Conservation (phyloP, 192 early-diverging fungal species). For the Linnemannia schmuckeri region DNA sequence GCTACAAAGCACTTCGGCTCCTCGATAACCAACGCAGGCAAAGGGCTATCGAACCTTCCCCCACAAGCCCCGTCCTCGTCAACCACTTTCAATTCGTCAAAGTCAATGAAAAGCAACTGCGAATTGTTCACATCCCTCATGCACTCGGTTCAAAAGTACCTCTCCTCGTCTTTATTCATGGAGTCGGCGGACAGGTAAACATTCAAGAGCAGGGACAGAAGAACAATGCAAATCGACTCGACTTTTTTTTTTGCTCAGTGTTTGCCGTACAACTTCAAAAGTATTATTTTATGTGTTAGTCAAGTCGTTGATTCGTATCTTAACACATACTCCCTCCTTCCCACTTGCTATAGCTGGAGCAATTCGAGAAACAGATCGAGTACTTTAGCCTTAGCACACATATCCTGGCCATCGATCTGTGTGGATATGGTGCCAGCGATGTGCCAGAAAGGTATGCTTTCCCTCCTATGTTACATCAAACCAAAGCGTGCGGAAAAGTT, state of each 20-base stretch:
- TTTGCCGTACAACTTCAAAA: not conserved
- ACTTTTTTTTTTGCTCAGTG: not conserved
- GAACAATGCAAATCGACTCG: not conserved
- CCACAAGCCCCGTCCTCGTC: constrained; percentile 42
- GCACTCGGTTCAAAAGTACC: constrained; percentile 66
- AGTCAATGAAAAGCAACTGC: constrained; percentile 60
- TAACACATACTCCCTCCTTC: not conserved
- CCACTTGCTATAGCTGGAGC: constrained; percentile 55
- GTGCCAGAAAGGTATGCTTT: constrained; percentile 57
- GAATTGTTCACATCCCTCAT: constrained; percentile 69
- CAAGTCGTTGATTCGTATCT: not conserved
- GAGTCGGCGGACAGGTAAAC: constrained; percentile 71
- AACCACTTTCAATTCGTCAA: constrained; percentile 62
- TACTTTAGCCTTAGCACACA: constrained; percentile 66
- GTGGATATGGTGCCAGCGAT: constrained; percentile 70
- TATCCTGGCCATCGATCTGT: constrained; percentile 66
- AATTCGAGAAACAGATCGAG: constrained; percentile 69
- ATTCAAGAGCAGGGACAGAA: not conserved
- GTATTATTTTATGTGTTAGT: not conserved
- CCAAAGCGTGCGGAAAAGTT: not conserved
- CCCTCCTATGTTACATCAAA: not conserved
- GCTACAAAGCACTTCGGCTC: constrained; percentile 27
- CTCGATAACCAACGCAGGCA: constrained; percentile 4
- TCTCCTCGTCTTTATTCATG: constrained; percentile 69
- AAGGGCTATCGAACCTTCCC: constrained; percentile 18